These are phyloP conservation scores for Trypanosoma mega DNA, from an alignment of 208 protist species.

Conservation along the genomic window DNA sequence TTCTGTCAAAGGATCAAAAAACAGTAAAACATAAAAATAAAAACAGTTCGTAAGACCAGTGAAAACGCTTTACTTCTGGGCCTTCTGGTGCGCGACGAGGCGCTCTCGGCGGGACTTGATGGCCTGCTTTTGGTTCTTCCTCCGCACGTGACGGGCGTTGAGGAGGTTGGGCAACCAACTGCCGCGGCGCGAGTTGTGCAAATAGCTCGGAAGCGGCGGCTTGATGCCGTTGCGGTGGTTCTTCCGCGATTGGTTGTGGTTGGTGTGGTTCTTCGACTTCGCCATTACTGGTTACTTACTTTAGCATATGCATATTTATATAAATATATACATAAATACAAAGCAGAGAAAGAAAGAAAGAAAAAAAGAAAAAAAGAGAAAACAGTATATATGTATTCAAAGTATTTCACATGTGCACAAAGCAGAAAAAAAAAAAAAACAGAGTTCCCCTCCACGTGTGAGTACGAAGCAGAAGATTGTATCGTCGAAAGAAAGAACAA, in stretches of 20 bases:
- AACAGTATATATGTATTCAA: neutral
- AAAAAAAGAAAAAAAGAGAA: slow-evolving; percentile 7
- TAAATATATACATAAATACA: slow-evolving; percentile 2
- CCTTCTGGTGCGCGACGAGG: slow-evolving; percentile 38
- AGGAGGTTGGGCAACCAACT: slow-evolving; percentile 75
- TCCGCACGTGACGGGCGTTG: slow-evolving; percentile 83
- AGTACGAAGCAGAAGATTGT: too few relatives aligned
- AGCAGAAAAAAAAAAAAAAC: too few relatives aligned
- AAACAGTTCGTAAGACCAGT: too few relatives aligned
- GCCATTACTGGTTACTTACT: slow-evolving; percentile 57
- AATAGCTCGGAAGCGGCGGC: slow-evolving; percentile 60
- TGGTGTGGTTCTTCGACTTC: slow-evolving; percentile 94
- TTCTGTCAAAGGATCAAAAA: too few relatives aligned
- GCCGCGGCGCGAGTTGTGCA: slow-evolving; percentile 83
- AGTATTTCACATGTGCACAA: neutral
- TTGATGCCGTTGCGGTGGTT: slow-evolving; percentile 93
- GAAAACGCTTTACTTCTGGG: slow-evolving; percentile 25
- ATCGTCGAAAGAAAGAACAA: too few relatives aligned
- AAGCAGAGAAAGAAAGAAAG: neutral
- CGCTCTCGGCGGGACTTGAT: slow-evolving; percentile 77
- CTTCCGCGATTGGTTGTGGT: slow-evolving; percentile 93
- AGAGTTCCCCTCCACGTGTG: neutral
- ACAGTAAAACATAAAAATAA: slow-evolving; percentile 5
- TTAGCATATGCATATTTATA: too few relatives aligned
- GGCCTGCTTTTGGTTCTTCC: slow-evolving; percentile 85